These are phyloP conservation scores for Primulina huaijiensis DNA, from an alignment of 257 asterid species.

Conservation along the genomic window DNA sequence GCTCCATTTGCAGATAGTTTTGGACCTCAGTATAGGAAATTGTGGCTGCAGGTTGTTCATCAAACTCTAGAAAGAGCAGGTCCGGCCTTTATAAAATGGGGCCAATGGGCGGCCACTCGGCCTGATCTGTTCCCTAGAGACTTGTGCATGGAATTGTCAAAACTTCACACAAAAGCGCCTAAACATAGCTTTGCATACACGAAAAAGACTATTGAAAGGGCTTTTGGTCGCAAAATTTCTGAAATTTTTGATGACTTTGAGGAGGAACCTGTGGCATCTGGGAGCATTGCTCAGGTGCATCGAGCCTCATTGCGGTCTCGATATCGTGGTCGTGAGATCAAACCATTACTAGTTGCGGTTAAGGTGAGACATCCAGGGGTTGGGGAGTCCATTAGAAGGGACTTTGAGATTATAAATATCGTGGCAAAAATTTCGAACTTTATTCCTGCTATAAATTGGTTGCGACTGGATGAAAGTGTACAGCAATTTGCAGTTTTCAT, in stretches of 20 bases:
- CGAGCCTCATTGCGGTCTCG: conserved; percentile 64
- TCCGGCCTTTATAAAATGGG: conserved; percentile 98
- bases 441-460: conserved; percentile 71
- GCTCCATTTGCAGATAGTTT: conserved; percentile 85
- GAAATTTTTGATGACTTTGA: conserved; percentile 83
- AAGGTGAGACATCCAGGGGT: conserved; percentile 93
- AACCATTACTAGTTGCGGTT: conserved; percentile 74
- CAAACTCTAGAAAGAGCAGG: conserved; percentile 88
- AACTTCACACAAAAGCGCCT: conserved; percentile 93
- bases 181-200: conserved; percentile 83
- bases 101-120: conserved; percentile 99
- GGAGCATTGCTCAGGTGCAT: conserved; percentile 90
- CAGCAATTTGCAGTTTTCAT: conserved; percentile 85
- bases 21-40: conserved; percentile 68
- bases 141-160: conserved; percentile 76
- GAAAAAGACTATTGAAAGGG: conserved; percentile 60
- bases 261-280: conserved; percentile 86
- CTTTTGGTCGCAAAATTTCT: conserved; percentile 63
- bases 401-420: conserved; percentile 72
- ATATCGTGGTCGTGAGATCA: conserved; percentile 52
- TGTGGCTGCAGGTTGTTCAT: conserved; percentile 86
- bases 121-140: conserved; percentile 92
- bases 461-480: conserved; percentile 85
- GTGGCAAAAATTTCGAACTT: conserved; percentile 58
- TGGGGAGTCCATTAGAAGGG: conserved; percentile 85